Base-by-base conservation (phyloP, 2,329 filamentous ascomycete genomes). In the Domatiomyces catenatus region DNA sequence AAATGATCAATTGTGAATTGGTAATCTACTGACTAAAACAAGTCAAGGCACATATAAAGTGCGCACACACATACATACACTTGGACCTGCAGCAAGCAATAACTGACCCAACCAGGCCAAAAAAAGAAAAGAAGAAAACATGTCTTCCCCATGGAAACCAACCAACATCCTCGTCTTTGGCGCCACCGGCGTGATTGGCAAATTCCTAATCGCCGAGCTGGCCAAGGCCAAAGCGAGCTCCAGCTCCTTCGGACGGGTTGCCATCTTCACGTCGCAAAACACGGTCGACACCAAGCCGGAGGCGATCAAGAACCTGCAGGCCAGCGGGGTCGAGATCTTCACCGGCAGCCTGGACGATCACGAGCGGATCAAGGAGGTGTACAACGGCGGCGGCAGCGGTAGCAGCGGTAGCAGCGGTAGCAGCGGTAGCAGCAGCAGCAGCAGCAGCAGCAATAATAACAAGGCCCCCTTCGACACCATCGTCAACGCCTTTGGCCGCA, bases 401-500 rank as follows among this genome's bases (percentile, higher is more conserved):
- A 24, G 22, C 22, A 24, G 6, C 44, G 8, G n/a, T n/a, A 46
- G 32, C 39, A 39, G 32, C 32, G 15, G 32, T 6, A 24, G 22
- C 22, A 24, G 6, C 44, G 8, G n/a, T n/a, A 46, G 5, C 15
- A 5, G 8, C 26, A 17, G n/a, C 71, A 53, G 32, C 39, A 39
- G 32, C 32, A 39, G 32, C 22, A 24, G 22, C 22, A 24, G 6
- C 44, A 22, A 22, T n/a, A 46, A 17, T 5, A 5, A 10, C 26
- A 17, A 10, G 20, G 12, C 45, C 10, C 20, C 45, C 7, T 47
- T 80, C 57, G 79, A 84, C 62, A 84, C 80, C 0, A 70, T 84
- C 42, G 66, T 86, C 48, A 81, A 75, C 18, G 75, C 76, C 1
- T 70, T 86, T 0, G 82, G 83, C 1, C 72, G 82, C 50, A 72